Evolutionary conservation across 2,329 filamentous ascomycete species (phyloP).

Genomic region (Penicillium decumbens): DNA sequence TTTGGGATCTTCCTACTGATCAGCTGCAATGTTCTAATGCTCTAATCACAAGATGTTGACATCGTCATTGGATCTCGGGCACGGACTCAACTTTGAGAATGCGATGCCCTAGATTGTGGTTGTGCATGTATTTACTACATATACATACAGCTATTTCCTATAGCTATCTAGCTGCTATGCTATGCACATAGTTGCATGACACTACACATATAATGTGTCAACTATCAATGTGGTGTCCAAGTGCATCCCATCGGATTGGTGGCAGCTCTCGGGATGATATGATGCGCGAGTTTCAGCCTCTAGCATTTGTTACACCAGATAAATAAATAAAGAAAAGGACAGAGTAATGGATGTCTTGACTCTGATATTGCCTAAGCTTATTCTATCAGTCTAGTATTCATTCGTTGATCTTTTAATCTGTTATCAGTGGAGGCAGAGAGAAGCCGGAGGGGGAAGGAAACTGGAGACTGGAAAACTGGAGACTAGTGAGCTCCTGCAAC

Average conservation of each 20-base stretch:
- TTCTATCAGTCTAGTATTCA: background rate
- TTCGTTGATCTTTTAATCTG: background rate
- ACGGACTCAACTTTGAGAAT: background rate
- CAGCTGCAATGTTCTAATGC: background rate
- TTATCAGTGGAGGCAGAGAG: background rate
- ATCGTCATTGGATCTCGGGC: background rate
- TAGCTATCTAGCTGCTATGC: background rate
- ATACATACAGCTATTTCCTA: background rate
- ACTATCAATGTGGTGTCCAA: no score
- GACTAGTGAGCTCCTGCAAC: constrained; percentile 16
- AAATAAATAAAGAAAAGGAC: background rate
- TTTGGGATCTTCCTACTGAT: background rate
- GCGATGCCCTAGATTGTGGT: background rate
- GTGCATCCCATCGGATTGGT: constrained; percentile 20
- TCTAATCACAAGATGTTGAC: background rate
- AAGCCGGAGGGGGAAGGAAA: background rate
- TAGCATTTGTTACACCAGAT: background rate
- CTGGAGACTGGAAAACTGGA: background rate
- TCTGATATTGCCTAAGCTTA: background rate
- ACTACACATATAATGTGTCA: background rate
- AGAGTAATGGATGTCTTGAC: background rate
- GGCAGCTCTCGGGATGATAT: constrained; percentile 14
- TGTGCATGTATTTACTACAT: background rate
- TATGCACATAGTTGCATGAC: background rate
- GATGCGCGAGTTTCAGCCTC: background rate